Evolutionary conservation across 2,329 filamentous ascomycete species (phyloP), one percentile per base, ranked within the genome.

Genomic region (Botrytis byssoidea): DNA sequence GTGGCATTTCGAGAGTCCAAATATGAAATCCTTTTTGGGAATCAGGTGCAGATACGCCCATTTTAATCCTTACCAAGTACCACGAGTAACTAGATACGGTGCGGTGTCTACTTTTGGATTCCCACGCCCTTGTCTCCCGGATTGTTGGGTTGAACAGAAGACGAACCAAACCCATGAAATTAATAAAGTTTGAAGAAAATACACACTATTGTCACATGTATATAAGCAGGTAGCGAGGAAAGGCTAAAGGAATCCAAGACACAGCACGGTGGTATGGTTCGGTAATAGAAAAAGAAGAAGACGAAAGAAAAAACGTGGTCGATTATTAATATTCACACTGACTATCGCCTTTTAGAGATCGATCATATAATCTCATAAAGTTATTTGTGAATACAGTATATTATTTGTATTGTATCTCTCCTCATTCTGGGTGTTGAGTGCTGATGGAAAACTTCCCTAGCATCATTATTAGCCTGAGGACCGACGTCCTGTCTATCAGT

Each of bases 101-200:
- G 63, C 71, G 70, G 61, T 72, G 70, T 72, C 70, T 61, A 72
- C 61, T 72, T 72, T 29, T 67, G 61, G 70, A 60, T 59, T 51
- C 18, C 40, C 44, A 72, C 16, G 46, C 44, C 61, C 70, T 37
- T 64, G 70, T 72, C 61, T 57, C 63, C 70, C 61, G 61, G 63
- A 67, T 29, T 44, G 32, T 59, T 68, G 32, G 40, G 70, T 66
- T 48, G 44, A 51, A 65, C 60, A 51, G 42, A 65, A 51, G 42
- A 65, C n/a, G 44, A 48, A 67, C 44, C 63, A 46, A 35, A 65
- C 40, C n/a, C 32, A 48, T 66, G 64, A 66, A 37, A 29, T 57
- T 29, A 9, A 29, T 29, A 9, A 29, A 51, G n/a, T 44, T 20
- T 64, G 40, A 64, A 44, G 61, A 29, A 44, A 64, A 64, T 18